These are phyloP conservation scores for Eucalyptus pumila DNA, from an alignment of 345 rosid species.

Conservation along the genomic window DNA sequence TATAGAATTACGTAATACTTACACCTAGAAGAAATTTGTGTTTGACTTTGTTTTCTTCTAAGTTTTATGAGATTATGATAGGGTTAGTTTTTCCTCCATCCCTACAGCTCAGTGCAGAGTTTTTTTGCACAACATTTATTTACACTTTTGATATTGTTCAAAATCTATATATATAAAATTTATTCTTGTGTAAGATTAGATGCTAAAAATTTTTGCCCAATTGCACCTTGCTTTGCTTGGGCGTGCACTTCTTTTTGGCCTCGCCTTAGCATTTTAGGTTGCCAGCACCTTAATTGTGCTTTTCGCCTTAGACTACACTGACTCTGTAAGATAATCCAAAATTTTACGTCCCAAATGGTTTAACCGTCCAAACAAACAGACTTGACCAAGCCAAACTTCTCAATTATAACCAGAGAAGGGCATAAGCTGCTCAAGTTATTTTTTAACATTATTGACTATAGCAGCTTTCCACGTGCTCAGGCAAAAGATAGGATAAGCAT, in stretches of 20 bases:
- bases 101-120: background rate
- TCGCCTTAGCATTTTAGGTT: background rate
- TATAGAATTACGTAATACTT: background rate
- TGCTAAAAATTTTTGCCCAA: background rate
- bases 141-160: background rate
- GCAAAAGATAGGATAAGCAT: background rate
- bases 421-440: background rate
- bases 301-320: background rate
- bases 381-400: background rate
- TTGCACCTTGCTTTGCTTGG: background rate
- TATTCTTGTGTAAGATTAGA: background rate
- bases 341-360: background rate
- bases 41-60: background rate
- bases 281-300: background rate
- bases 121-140: background rate
- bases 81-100: background rate
- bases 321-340: background rate
- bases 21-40: background rate
- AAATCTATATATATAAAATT: background rate
- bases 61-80: background rate
- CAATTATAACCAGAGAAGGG: background rate
- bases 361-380: background rate
- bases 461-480: background rate
- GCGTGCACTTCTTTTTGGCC: background rate
- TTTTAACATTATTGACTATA: background rate